phyloP scores from a whole-genome alignment of 2,329 filamentous ascomycete species.

The Colletotrichum acutatum region DNA sequence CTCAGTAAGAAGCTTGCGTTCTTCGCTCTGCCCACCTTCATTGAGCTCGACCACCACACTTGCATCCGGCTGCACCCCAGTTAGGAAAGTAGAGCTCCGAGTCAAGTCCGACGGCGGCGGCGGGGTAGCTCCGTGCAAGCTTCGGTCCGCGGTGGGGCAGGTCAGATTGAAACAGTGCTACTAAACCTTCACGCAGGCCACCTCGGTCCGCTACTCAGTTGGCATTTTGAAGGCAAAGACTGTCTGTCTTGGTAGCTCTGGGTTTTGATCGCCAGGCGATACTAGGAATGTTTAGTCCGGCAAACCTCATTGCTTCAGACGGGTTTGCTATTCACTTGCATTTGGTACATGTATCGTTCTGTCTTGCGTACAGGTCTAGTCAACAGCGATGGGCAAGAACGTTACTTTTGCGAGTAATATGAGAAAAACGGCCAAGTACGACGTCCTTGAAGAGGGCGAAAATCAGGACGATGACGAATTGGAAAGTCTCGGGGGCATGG shows the following conservation, averaged over 20 bases:
- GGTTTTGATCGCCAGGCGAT: background rate
- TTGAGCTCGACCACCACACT: too few relatives aligned
- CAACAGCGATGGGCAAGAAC: slow-evolving; percentile 1
- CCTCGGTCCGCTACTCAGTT: background rate
- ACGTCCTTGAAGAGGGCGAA: background rate
- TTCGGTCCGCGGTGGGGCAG: background rate
- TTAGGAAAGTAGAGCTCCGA: background rate
- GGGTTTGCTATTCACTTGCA: background rate
- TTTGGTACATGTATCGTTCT: too few relatives aligned
- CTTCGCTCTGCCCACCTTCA: background rate
- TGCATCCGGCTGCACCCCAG: too few relatives aligned
- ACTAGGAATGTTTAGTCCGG: background rate
- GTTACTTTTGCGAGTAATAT: slow-evolving; percentile 1
- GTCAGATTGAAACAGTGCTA: background rate
- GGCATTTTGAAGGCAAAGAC: too few relatives aligned
- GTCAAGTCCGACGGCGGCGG: background rate
- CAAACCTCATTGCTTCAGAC: background rate
- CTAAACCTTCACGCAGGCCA: background rate
- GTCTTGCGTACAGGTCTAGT: background rate
- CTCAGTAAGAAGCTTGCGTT: background rate
- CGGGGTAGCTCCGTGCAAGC: background rate
- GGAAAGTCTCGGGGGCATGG: slow-evolving; percentile 5
- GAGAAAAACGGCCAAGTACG: slow-evolving; percentile 6
- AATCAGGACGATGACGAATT: slow-evolving; percentile 5
- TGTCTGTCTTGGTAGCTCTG: background rate